phyloP scores from a whole-genome alignment of 805 yeast genomes.

The Teunomyces cretensis region DNA sequence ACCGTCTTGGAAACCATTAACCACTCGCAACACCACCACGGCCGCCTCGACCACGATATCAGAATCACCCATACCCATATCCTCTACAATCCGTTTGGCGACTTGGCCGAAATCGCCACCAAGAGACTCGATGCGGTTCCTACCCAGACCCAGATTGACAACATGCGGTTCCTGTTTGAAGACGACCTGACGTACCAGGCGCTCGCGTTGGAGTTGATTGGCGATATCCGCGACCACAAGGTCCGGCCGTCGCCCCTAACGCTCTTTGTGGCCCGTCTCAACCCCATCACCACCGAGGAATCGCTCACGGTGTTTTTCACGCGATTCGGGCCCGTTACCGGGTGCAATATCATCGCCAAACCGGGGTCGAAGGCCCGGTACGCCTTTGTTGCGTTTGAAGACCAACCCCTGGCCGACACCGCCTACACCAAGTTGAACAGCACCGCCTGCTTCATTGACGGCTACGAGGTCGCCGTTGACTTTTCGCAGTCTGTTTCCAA shows the following conservation, averaged over 20 bases:
- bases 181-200: constrained; percentile 51
- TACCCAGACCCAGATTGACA: constrained; percentile 11
- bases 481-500: constrained; percentile 48
- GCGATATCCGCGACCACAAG: constrained; percentile 59
- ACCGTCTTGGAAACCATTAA: constrained; percentile 47
- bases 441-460: constrained; percentile 54
- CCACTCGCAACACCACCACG: constrained; percentile 32
- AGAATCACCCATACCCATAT: constrained; percentile 52
- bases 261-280: constrained; percentile 61
- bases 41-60: constrained; percentile 21
- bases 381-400: constrained; percentile 61
- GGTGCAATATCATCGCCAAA: constrained; percentile 55
- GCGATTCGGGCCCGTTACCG: constrained; percentile 56
- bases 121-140: constrained; percentile 16
- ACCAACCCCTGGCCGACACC: constrained; percentile 50
- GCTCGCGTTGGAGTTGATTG: constrained; percentile 59
- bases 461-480: constrained; percentile 62
- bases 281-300: constrained; percentile 58
- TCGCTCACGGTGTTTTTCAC: constrained; percentile 57
- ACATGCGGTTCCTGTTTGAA: constrained; percentile 12
- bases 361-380: constrained; percentile 55
- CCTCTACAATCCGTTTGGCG: constrained; percentile 54
- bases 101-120: constrained; percentile 15
- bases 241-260: constrained; percentile 62
- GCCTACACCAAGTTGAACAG: constrained; percentile 65